A percentile compares a stretch with the other conserved stretches of the same genome.
Evolutionary conservation across 2,329 filamentous ascomycete genomes (phyloP).

Genomic region (Chrysoporthe deuterocubensis): DNA sequence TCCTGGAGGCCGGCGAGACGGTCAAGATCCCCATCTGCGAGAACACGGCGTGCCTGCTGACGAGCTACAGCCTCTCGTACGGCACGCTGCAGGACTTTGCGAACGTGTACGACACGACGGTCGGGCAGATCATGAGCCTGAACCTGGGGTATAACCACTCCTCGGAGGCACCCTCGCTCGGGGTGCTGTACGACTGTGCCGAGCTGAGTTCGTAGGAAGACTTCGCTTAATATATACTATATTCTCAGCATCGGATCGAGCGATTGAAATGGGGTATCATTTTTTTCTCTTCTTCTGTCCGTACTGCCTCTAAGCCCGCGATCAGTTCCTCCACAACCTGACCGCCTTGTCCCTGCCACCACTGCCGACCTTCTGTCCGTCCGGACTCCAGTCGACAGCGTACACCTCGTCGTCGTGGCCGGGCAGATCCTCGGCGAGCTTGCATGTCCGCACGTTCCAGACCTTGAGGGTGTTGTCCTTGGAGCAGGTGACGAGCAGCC

Average conservation of each 20-base stretch:
- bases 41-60: neutral
- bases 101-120: neutral
- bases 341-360: constrained; percentile 90
- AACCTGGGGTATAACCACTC: neutral
- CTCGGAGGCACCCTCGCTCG: neutral
- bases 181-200: neutral
- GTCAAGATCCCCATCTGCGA: constrained; percentile 1
- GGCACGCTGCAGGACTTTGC: neutral
- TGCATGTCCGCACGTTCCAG: constrained; percentile 87
- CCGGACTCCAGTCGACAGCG: constrained; percentile 92
- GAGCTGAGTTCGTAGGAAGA: neutral
- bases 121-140: neutral
- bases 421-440: constrained; percentile 78
- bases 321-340: constrained; percentile 66
- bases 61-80: neutral
- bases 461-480: constrained; percentile 95
- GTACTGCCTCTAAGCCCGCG: neutral
- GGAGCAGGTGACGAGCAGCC: constrained; percentile 83
- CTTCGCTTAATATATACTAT: neutral
- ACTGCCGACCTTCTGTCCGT: constrained; percentile 86
- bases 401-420: constrained; percentile 94
- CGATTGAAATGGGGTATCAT: constrained; percentile 31
- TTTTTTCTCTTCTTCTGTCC: constrained; percentile 11
- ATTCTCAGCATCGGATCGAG: neutral
- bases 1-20: neutral